Evolutionary conservation across 495 filamentous ascomycete species (phyloP), one percentile per base, ranked within the genome.

Genomic region (Gamarada debralockiae): DNA sequence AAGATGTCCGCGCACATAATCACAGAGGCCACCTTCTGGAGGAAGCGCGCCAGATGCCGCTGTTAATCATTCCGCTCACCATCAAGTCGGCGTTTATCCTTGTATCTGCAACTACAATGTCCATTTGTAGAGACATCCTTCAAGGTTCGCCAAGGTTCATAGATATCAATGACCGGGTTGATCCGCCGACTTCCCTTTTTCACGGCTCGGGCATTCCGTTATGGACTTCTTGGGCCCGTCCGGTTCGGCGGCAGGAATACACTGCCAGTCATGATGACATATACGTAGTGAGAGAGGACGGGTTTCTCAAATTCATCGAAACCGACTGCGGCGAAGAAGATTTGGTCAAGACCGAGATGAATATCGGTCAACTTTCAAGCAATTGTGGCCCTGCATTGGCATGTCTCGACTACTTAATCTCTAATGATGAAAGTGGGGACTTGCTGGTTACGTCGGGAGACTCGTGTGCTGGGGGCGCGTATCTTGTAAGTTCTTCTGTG

Each of bases 261-360:
- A 75, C 76, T 40, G 72, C 77, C 52, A 72, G 60, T 20, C 76
- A 77, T 21, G 89, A 93, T 54, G 80, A 83, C 52, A 81, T 95
- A 48, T 91, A 86, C 54, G 70, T 95, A 21, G 89, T 82, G 17
- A 81, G 89, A 45, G 88, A 93, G 62, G 89, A 95, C 61, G 90
- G 90, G 13, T 70, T 84, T 52, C 77, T 92, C 10, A 78, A 79
- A 48, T 83, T 79, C 53, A 63, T 91, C 0, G 82, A 89, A 57
- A 78, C 85, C 27, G 78, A 82, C 29, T 77, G 71, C 52, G 73
- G 70, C 33, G 22, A 25, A 7, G 53, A 59, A 15, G 67, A 65
- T 57, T 67, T 77, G 17, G 60, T 83, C 24, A 70, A 77, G 22
- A 59, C 70, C 5, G 70, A 69, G 18, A 73, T 73, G 31, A 72